Evolutionary conservation across 352 stramenopile species (phyloP), one percentile per base, ranked within the genome.

Genomic region (Phytophthora pluvialis): DNA sequence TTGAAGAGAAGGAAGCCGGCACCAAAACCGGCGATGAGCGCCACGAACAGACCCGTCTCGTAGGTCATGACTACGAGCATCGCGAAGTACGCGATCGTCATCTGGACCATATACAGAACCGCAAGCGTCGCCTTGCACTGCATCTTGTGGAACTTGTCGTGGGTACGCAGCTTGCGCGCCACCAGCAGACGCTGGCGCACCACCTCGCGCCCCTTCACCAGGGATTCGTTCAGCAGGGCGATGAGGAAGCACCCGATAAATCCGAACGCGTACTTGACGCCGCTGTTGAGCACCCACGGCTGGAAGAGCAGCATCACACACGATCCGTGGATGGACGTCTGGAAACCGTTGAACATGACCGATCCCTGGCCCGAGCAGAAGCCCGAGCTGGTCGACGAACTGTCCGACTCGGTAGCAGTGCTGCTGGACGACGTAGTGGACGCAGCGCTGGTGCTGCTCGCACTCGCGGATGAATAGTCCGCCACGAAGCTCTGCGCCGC

Each of bases 1-100:
- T 94, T 94, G 38, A 91, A 92, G 10, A 88, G 57, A 39, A 86
- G 46, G 46, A 92, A 94, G 4, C 83, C 83, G 25, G 69, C 69
- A 15, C 83, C 83, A 72, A 94, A 90, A 33, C 86, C 86, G 25
- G 81, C 33, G 32, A 94, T 85, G 0, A 93, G 64, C 10, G 83
- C 83, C 12, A 91, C 57, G 58, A 94, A 94, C 13, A 94, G 69
- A 31, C 78, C 78, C 18, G 82, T 83, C 62, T 94, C 86, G 61
- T 94, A 94, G 7, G 74, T 89, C 86, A 94, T 94, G 16, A 93
- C 79, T 13, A 94, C 79, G 8, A 94, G 80, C 86, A 94, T 94
- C 4, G 77, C 81, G 51, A 94, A 78, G 71, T 94, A 94, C 58
- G 83, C 86, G 53, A 94, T 75, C 28, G 82, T 89, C 83, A 94